These are phyloP conservation scores for Leccinum longicurvipes DNA, from an alignment of 768 basidiomycete genomes.

Conservation along the genomic window DNA sequence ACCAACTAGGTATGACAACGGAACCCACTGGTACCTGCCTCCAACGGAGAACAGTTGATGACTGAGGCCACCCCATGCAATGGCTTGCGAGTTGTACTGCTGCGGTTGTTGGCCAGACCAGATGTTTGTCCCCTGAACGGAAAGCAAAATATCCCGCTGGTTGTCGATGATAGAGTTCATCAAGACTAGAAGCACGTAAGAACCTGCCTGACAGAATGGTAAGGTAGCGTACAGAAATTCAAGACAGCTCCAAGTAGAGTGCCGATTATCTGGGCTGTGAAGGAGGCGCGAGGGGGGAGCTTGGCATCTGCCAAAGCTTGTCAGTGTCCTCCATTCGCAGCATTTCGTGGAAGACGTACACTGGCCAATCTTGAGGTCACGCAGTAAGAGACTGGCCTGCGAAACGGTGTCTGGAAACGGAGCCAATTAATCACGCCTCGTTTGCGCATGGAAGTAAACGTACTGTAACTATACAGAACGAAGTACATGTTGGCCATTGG, in stretches of 20 bases:
- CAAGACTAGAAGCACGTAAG: slow-evolving; percentile 40
- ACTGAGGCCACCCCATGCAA: slow-evolving; percentile 39
- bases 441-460: slow-evolving; percentile 4
- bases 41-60: slow-evolving; percentile 32
- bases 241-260: slow-evolving; percentile 51
- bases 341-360: slow-evolving; percentile 7
- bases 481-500: slow-evolving; percentile 45
- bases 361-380: slow-evolving; percentile 50
- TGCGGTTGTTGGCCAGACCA: slow-evolving; percentile 33
- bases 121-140: slow-evolving; percentile 48
- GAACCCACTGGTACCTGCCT: slow-evolving; percentile 38
- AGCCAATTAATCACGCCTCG: slow-evolving; percentile 8
- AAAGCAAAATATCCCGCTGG: slow-evolving; percentile 49
- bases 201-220: not conserved
- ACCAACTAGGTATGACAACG: slow-evolving; percentile 35
- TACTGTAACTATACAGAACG: slow-evolving; percentile 46
- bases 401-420: slow-evolving; percentile 41
- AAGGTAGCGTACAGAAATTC: slow-evolving; percentile 38
- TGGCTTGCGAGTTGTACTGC: slow-evolving; percentile 32
- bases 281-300: slow-evolving; percentile 62
- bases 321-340: slow-evolving; percentile 35
- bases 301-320: slow-evolving; percentile 35
- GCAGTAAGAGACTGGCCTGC: slow-evolving; percentile 51
- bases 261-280: slow-evolving; percentile 55
- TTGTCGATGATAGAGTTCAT: slow-evolving; percentile 57